Percentiles rank a stretch among this genome's conserved stretches.
These are phyloP conservation scores for Colletotrichum navitas DNA, from an alignment of 2,329 filamentous ascomycete species.

Conservation along the genomic window DNA sequence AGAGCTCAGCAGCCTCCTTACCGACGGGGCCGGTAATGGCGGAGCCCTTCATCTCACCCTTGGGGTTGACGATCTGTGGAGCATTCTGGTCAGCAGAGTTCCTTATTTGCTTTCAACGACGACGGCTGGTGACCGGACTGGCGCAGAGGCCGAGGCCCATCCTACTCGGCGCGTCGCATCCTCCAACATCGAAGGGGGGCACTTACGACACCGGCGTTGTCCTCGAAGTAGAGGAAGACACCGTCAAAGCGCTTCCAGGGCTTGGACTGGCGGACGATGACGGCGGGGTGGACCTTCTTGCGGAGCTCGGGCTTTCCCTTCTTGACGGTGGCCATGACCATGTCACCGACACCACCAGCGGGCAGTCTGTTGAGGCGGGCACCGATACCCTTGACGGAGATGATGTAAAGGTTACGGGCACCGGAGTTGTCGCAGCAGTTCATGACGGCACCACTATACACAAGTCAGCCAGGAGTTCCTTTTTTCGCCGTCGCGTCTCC, in stretches of 20 bases:
- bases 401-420: slow-evolving; percentile 99
- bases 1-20: slow-evolving; percentile 99
- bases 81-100: slow-evolving; percentile 51
- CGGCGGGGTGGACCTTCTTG: slow-evolving; percentile 99
- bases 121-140: background rate
- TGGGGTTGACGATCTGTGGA: slow-evolving; percentile 96
- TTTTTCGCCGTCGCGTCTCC: slow-evolving; percentile 16
- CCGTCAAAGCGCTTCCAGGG: slow-evolving; percentile 99
- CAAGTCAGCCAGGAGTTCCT: slow-evolving; percentile 27
- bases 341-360: slow-evolving; percentile 97
- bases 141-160: background rate
- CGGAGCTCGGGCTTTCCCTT: slow-evolving; percentile 99
- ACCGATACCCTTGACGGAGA: slow-evolving; percentile 98
- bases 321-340: slow-evolving; percentile 99
- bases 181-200: slow-evolving; percentile 15
- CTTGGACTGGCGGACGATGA: slow-evolving; percentile 99
- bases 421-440: slow-evolving; percentile 99
- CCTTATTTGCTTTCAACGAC: background rate
- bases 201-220: slow-evolving; percentile 98
- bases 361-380: slow-evolving; percentile 97
- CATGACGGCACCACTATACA: slow-evolving; percentile 92
- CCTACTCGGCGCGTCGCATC: background rate
- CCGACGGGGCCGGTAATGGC: slow-evolving; percentile 99
- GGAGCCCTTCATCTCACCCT: slow-evolving; percentile 99
- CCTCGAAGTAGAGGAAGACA: slow-evolving; percentile 99